These are phyloP conservation scores for Sedum album DNA, from an alignment of 164 flowering plant species.

Conservation along the genomic window DNA sequence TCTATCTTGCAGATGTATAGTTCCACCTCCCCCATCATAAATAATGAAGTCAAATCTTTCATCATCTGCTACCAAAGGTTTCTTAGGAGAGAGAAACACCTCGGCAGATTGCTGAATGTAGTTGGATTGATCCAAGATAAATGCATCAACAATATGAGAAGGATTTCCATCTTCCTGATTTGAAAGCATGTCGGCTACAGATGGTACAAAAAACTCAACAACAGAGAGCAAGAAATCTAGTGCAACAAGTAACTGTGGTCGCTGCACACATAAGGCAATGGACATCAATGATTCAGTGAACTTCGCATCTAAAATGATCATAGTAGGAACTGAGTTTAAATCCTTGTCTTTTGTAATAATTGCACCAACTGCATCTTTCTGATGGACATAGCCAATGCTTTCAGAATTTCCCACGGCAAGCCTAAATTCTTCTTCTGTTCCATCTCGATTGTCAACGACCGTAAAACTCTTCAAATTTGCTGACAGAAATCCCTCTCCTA, in stretches of 20 bases:
- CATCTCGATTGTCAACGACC: conserved; percentile 90
- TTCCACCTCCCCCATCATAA: conserved; percentile 89
- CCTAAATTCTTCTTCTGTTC: conserved; percentile 62
- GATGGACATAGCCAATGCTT: conserved; percentile 19
- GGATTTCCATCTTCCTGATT: conserved; percentile 47
- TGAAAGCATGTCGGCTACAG: conserved; percentile 42
- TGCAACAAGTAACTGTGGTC: conserved; percentile 94
- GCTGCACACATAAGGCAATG: conserved; percentile 60
- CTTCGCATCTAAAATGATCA: conserved; percentile 87
- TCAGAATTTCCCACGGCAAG: conserved; percentile 64
- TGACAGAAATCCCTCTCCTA: conserved; percentile 67
- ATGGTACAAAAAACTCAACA: conserved; percentile 90
- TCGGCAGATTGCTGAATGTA: conserved; percentile 52
- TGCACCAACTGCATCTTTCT: conserved; percentile 13
- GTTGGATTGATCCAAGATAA: conserved; percentile 54
- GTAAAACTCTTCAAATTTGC: conserved; percentile 67
- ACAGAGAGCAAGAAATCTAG: conserved; percentile 94
- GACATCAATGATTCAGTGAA: conserved; percentile 43
- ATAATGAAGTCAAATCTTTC: conserved; percentile 64
- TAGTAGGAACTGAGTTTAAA: conserved; percentile 39
- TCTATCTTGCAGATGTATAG: conserved; percentile 52
- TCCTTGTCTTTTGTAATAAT: conserved; percentile 14
- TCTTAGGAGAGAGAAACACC: conserved; percentile 61
- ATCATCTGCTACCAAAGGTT: conserved; percentile 72
- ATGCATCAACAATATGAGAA: conserved; percentile 38